Base-by-base conservation (phyloP, 1,284 basidiomycete species). In the Amylostereum areolatum region DNA sequence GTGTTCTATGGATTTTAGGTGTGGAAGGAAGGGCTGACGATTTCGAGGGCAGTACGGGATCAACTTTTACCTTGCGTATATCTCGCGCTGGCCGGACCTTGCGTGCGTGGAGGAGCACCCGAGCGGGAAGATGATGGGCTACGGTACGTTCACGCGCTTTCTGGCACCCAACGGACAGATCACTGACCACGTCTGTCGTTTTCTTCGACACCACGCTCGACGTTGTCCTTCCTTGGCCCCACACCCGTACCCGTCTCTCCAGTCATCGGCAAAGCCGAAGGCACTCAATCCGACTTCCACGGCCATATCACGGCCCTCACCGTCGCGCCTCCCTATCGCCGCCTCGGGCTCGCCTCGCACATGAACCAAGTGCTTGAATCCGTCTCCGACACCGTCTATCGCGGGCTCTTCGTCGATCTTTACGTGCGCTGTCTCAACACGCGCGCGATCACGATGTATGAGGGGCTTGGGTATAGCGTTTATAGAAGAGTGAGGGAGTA, bases 271-370 rank as follows among this genome's bases (percentile, higher is more conserved):
- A 94, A 93, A 62, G 89, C 89, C 1, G 92, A 94, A 66, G 92
- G 92, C 5, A 53, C 65, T 10, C 72, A 73, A 1, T 53, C 65
- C 2, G 91, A 93, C 60, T 91, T 86, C 81, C 91, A 93, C 58
- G 91, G 89, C 0, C 92, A 96, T 62, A 86, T 96, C 57, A 96
- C 93, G 1, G 92, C 92, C 0, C 75, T 96, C 47, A 91, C 92
- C 2, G 91, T 96, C 46, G 90, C 93, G 0, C 93, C 93, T 18
- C 88, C 92, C 61, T 96, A 92, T 66, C 86, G 93, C 35, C 83
- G 90, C 2, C 76, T 96, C 2, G 80, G 81, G 1, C 80, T 96
- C 46, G 92, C 89, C 0, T 81, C 82, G 55, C 84, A 80, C 62
- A 83, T 96, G 80, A 91, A 93, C 79, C 64, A 73, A 50, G 73